These are phyloP conservation scores for Nicotiana paniculata DNA, from an alignment of 257 asterid genomes.

Conservation along the genomic window DNA sequence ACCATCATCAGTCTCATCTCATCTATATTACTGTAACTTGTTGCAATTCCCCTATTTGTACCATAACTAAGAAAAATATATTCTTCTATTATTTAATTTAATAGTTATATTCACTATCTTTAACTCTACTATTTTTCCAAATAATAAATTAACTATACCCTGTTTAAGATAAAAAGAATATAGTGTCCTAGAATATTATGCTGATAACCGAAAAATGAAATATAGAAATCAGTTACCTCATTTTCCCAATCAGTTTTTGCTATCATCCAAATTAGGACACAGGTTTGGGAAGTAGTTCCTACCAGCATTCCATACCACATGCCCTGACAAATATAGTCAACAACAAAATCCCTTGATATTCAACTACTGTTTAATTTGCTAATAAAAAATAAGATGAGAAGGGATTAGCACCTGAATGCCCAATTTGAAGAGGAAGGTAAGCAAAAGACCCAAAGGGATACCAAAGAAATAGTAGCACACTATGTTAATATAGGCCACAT, in stretches of 20 bases:
- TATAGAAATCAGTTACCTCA: neutral
- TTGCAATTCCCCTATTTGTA: too few species aligned
- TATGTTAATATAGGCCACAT: constrained; percentile 13
- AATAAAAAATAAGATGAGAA: neutral
- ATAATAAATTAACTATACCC: too few species aligned
- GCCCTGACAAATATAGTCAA: neutral
- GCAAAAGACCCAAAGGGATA: constrained; percentile 10
- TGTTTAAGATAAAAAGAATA: too few species aligned
- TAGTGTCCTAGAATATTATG: neutral
- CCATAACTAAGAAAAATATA: too few species aligned
- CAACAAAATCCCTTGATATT: too few species aligned
- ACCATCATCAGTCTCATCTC: too few species aligned
- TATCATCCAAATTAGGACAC: constrained; percentile 7
- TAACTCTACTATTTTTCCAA: too few species aligned
- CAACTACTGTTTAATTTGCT: too few species aligned
- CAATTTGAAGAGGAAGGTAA: neutral
- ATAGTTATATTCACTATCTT: too few species aligned
- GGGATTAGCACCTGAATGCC: constrained; percentile 7
- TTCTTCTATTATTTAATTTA: too few species aligned
- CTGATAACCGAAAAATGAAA: neutral
- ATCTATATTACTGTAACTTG: neutral
- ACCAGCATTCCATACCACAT: constrained; percentile 18
- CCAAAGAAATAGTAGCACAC: constrained; percentile 11
- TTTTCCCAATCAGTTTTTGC: constrained; percentile 5
- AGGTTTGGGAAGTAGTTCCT: constrained; percentile 5